Base-by-base conservation (phyloP, 1,139 yeast genomes). In the Geotrichum siamense region DNA sequence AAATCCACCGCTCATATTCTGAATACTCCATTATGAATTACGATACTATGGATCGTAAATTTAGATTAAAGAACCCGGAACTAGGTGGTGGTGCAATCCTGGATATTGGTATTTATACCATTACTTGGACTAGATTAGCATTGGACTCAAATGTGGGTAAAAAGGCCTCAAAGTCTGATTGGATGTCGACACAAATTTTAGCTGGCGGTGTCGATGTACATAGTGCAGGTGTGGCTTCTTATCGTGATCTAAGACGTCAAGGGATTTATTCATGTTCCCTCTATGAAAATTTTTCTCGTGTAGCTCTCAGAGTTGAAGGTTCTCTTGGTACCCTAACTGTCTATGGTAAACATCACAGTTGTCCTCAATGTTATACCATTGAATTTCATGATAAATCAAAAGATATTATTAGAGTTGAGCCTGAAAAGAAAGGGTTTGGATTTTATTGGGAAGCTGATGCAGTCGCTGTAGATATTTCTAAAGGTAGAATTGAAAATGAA, bases 21-120 rank as follows among this genome's bases (percentile, higher is more conserved):
- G 62, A 67, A 44, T 64, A 65, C 35, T 59, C 62, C 30, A 52
- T 54, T 39, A 51, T 61, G 22, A 68, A 51, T 27, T 44, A 53
- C 37, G 57, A 63, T n/a, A 64, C 48, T 12, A 67, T 21, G 58
- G 59, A 46, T 55, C 68, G 44, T 53, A 78, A 49, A 55, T 39
- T 39, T 26, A 44, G 50, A 9, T 38, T 48, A 21, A 64, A 71
- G 49, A 68, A 74, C 54, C 69, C 67, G 17, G 55, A 61, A 21
- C 67, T 76, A 32, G 83, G 78, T 8, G 84, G 79, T 10, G 82
- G 84, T 28, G 76, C 79, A 0, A 57, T 76, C 39, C 67, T 77
- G 51, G 84, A 78, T 54, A 64, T 78, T 47, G 83, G 84, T 1
- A 69, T 78, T 38, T 78, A 78, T 53, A 65, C 78, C 4, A 55